These are phyloP conservation scores for Xanthoceras sorbifolium DNA, from an alignment of 345 rosid genomes.

Conservation along the genomic window DNA sequence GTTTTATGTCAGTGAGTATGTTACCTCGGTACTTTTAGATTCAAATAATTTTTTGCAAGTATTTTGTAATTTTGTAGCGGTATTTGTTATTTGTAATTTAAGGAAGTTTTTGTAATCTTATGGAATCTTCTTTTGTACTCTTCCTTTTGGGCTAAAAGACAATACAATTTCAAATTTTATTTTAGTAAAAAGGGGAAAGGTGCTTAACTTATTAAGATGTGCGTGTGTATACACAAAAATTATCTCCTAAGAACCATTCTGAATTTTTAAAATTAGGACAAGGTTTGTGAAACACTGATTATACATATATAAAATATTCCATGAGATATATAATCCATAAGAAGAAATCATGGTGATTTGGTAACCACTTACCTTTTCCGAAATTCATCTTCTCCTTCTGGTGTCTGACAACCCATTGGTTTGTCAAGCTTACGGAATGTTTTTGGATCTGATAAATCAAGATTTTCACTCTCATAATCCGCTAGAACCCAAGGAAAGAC, in stretches of 20 bases:
- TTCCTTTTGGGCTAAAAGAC: not conserved
- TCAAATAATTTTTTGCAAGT: not conserved
- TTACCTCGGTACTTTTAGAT: not conserved
- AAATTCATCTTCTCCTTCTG: conserved; percentile 96
- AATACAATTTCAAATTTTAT: too few relatives aligned
- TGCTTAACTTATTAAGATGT: too few relatives aligned
- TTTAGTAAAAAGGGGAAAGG: too few relatives aligned
- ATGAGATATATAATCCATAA: not conserved
- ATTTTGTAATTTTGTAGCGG: not conserved
- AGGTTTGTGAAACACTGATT: too few relatives aligned
- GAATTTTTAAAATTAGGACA: too few relatives aligned
- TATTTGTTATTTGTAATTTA: too few relatives aligned
- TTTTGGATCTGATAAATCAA: conserved; percentile 80
- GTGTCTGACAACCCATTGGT: conserved; percentile 99
- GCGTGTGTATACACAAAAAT: too few relatives aligned
- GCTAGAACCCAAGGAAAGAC: conserved; percentile 99
- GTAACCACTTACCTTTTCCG: conserved; percentile 71
- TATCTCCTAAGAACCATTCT: too few relatives aligned
- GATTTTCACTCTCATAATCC: conserved; percentile 87
- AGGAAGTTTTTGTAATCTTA: not conserved
- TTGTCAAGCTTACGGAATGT: conserved; percentile 92
- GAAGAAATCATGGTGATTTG: not conserved
- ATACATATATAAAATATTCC: not conserved
- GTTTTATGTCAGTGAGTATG: not conserved
- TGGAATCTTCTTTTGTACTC: not conserved